phyloP scores from a whole-genome alignment of 1,284 basidiomycete species.

The Phellinidium pouzarii region DNA sequence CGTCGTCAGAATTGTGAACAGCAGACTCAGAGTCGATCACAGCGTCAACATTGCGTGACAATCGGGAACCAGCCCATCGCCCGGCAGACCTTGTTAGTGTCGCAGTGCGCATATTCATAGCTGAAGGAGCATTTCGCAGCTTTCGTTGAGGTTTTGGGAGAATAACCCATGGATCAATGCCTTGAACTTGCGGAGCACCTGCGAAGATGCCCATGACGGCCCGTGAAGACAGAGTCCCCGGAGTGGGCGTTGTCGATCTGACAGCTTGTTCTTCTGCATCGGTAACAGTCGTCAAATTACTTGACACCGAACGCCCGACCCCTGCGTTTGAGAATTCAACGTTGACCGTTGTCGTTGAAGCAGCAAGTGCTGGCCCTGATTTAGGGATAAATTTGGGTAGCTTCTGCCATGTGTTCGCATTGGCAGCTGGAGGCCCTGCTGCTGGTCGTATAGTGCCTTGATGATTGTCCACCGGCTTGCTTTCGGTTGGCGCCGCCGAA shows the following conservation, averaged over 20 bases:
- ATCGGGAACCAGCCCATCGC: slow-evolving; percentile 16
- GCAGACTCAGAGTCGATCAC: slow-evolving; percentile 55
- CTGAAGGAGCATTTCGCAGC: slow-evolving; percentile 31
- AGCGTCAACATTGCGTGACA: slow-evolving; percentile 71
- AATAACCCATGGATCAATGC: slow-evolving; percentile 60
- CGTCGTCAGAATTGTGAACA: slow-evolving; percentile 27
- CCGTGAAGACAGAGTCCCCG: slow-evolving; percentile 24
- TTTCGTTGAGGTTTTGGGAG: slow-evolving; percentile 37
- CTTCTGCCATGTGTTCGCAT: slow-evolving; percentile 19
- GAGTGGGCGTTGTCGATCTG: slow-evolving; percentile 15
- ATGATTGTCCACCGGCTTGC: not conserved
- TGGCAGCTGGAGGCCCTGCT: slow-evolving; percentile 25
- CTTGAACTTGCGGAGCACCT: slow-evolving; percentile 54
- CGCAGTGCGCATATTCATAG: slow-evolving; percentile 18
- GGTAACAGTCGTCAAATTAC: slow-evolving; percentile 33
- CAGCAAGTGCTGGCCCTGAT: slow-evolving; percentile 71
- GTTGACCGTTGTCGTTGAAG: slow-evolving; percentile 84
- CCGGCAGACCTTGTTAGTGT: slow-evolving; percentile 16
- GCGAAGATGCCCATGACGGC: slow-evolving; percentile 76
- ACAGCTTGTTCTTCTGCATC: not conserved
- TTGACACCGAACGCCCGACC: slow-evolving; percentile 65
- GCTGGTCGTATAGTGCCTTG: not conserved
- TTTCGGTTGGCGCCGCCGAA: slow-evolving; percentile 19
- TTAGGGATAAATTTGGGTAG: slow-evolving; percentile 56
- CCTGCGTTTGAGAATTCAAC: slow-evolving; percentile 85